These are phyloP conservation scores for Xylaria sp. DNA, from an alignment of 2,329 filamentous ascomycete genomes.

Conservation along the genomic window DNA sequence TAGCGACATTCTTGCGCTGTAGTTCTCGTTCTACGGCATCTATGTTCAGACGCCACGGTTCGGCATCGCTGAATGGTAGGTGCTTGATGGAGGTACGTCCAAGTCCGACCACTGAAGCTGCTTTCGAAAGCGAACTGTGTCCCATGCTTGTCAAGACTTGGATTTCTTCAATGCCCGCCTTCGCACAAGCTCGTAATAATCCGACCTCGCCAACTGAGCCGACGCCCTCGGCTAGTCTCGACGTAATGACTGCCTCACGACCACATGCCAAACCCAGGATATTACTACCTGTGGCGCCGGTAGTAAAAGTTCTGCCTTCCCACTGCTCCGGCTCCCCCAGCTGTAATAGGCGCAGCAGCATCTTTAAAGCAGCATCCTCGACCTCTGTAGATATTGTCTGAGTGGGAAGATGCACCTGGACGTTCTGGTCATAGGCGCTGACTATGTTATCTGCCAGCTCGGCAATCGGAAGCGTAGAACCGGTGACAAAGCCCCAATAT, in stretches of 20 bases:
- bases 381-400: conserved; percentile 81
- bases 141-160: conserved; percentile 83
- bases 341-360: conserved; percentile 74
- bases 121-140: conserved; percentile 87
- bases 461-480: conserved; percentile 81
- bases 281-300: conserved; percentile 78
- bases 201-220: conserved; percentile 74
- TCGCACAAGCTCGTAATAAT: conserved; percentile 71
- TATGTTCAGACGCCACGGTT: conserved; percentile 78
- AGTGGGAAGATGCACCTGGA: conserved; percentile 80
- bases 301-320: conserved; percentile 64
- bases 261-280: conserved; percentile 77
- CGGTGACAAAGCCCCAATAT: conserved; percentile 92
- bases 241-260: conserved; percentile 70
- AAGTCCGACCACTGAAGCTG: conserved; percentile 82
- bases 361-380: conserved; percentile 75
- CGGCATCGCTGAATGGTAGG: conserved; percentile 59
- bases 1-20: conserved; percentile 63
- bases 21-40: conserved; percentile 70
- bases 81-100: conserved; percentile 75
- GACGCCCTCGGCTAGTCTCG: conserved; percentile 46
- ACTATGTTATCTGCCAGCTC: conserved; percentile 87
- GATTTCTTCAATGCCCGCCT: conserved; percentile 72
- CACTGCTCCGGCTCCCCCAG: conserved; percentile 70
- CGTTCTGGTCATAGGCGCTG: conserved; percentile 82